Conservation (phyloP, 106 monocot genomes). For the Dendrobium huoshanense region DNA sequence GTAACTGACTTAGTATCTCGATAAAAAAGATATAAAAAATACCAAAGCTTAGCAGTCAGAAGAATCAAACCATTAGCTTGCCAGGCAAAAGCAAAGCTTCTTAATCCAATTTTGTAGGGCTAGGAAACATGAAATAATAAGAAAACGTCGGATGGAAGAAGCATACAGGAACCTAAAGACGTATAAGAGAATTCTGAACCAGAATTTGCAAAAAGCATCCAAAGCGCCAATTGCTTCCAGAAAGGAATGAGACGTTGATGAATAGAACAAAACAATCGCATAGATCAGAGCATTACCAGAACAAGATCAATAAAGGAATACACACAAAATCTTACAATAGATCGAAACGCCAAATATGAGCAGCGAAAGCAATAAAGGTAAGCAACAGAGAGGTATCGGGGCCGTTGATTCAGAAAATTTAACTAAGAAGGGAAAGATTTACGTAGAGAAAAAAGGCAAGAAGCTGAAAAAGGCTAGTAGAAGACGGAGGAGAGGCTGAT, state of each 20-base stretch:
- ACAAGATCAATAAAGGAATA: neutral
- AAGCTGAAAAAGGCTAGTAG: neutral
- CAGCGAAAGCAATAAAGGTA: neutral
- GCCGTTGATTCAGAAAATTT: neutral
- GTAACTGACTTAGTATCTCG: neutral
- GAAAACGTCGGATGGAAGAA: conserved; percentile 1
- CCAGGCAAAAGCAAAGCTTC: neutral
- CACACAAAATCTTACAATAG: neutral
- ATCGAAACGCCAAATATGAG: neutral
- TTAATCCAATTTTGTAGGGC: neutral
- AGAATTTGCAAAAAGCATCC: neutral
- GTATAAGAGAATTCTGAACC: neutral
- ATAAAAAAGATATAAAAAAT: neutral
- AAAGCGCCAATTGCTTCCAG: neutral
- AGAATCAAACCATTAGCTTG: too few relatives aligned
- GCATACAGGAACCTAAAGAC: neutral
- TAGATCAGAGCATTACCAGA: neutral
- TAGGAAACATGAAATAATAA: neutral
- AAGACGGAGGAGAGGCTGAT: neutral
- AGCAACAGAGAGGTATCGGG: neutral
- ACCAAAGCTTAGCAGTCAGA: too few relatives aligned
- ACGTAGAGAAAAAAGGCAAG: neutral
- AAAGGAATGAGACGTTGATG: neutral
- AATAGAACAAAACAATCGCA: neutral
- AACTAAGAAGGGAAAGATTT: neutral